Evolutionary conservation across 2,329 filamentous ascomycete species (phyloP).

Genomic region (Ilyonectria mors-panacis): DNA sequence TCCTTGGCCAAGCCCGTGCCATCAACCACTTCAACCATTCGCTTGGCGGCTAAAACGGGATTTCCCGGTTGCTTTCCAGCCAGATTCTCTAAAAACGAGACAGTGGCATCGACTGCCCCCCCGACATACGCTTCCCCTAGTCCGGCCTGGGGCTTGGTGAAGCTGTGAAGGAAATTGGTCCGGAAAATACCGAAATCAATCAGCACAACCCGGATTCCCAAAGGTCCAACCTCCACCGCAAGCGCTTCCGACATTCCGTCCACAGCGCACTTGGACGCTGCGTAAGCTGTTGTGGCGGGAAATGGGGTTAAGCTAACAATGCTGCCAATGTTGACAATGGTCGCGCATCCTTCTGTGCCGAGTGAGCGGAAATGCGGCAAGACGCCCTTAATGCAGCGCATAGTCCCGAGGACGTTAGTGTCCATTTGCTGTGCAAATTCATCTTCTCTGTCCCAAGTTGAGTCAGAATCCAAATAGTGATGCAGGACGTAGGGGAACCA

Average conservation of each 20-base stretch:
- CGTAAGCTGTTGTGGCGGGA: neutral
- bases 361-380: neutral
- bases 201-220: neutral
- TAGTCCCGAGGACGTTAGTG: neutral
- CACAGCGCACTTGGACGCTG: neutral
- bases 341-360: neutral
- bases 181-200: slow-evolving; percentile 3
- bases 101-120: neutral
- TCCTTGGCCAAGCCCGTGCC: slow-evolving; percentile 4
- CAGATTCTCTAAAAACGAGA: neutral
- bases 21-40: neutral
- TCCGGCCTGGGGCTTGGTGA: neutral
- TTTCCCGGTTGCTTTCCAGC: neutral
- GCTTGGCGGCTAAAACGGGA: neutral
- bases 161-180: neutral
- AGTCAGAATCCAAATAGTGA: neutral
- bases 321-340: slow-evolving; percentile 2
- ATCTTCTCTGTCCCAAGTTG: neutral
- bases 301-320: neutral
- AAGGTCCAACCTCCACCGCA: neutral
- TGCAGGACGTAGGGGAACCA: neutral
- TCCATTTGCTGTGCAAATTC: neutral
- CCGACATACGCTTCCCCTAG: neutral
- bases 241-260: neutral
- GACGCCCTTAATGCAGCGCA: slow-evolving; percentile 1